These are phyloP conservation scores for Rubus parviflorus DNA, from an alignment of 306 rosid genomes.

Conservation along the genomic window DNA sequence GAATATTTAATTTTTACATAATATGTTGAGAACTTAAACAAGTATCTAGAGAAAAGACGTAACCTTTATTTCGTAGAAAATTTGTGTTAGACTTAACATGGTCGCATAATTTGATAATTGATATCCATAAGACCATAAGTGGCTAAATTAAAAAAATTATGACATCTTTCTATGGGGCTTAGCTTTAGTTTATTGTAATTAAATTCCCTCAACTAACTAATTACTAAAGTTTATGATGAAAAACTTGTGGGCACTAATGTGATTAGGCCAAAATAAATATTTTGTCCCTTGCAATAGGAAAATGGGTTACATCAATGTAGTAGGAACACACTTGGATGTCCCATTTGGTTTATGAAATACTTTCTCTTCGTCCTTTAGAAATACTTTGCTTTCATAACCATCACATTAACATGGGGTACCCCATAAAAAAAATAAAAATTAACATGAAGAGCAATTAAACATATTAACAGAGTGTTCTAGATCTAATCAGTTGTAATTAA, in stretches of 20 bases:
- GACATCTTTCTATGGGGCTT: neutral
- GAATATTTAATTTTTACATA: no score
- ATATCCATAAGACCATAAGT: no score
- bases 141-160: neutral
- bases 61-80: no score
- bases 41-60: no score
- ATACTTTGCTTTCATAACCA: conserved; percentile 16
- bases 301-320: neutral
- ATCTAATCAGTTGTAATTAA: no score
- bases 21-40: no score
- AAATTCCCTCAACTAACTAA: neutral
- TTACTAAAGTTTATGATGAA: neutral
- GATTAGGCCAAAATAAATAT: neutral
- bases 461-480: no score
- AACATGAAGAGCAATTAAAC: no score
- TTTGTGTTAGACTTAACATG: no score
- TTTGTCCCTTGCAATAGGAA: neutral
- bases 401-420: neutral
- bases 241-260: neutral
- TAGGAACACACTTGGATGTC: conserved; percentile 1
- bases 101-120: no score
- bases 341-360: neutral
- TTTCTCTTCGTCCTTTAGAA: neutral
- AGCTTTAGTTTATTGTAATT: neutral
- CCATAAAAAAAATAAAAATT: no score